Evolutionary conservation across 129 eudicot species (phyloP).

Genomic region (Arctium lappa): DNA sequence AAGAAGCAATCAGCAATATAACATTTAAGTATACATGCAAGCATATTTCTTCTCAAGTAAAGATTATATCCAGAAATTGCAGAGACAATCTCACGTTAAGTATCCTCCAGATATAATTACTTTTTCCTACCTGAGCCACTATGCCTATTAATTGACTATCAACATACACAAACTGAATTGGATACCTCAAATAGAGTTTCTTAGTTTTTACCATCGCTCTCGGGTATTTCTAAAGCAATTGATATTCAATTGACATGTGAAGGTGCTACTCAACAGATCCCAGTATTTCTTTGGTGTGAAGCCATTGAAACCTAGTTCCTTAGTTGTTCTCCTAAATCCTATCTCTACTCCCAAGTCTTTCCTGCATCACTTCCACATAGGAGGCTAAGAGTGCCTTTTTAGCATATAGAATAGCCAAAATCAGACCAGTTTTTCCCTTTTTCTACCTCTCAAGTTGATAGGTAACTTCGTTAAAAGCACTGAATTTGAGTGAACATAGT

Average conservation of each 20-base stretch:
- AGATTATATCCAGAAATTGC: not conserved
- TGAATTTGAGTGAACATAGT: not conserved
- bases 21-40: not conserved
- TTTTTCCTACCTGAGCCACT: not conserved
- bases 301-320: not conserved
- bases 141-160: not conserved
- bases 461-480: not conserved
- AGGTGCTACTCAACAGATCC: not conserved
- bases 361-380: not conserved
- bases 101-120: not conserved
- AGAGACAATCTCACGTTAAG: not conserved
- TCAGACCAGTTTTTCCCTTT: not conserved
- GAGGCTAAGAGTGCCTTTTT: too few species aligned
- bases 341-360: not conserved
- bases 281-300: too few species aligned
- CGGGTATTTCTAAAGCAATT: not conserved
- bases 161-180: not conserved
- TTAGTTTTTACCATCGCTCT: not conserved
- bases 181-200: not conserved
- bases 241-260: not conserved
- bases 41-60: not conserved
- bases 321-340: not conserved
- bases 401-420: not conserved
- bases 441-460: not conserved
- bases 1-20: too few species aligned